A percentile compares a stretch with the other conserved stretches of the same genome.
Conservation (phyloP, 495 filamentous ascomycete genomes). For the Evansstolkia leycettana region DNA sequence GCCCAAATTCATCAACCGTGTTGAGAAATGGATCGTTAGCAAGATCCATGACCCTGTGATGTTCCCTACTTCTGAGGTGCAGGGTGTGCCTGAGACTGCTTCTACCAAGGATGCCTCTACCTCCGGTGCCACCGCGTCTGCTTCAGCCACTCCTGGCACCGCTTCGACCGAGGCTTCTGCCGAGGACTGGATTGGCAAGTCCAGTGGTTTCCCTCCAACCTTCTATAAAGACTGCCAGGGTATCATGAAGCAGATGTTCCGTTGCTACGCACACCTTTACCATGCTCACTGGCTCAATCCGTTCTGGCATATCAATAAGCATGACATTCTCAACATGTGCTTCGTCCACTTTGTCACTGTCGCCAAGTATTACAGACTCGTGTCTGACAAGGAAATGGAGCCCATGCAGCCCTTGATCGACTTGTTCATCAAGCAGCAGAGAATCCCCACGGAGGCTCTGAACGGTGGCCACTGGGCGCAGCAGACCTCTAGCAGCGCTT, state of each 20-base stretch:
- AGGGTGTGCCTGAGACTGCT: slow-evolving; percentile 40
- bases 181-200: slow-evolving; percentile 73
- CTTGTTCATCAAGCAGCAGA: slow-evolving; percentile 73
- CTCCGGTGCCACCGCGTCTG: slow-evolving; percentile 37
- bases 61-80: slow-evolving; percentile 69
- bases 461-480: slow-evolving; percentile 37
- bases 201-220: slow-evolving; percentile 74
- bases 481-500: slow-evolving; percentile 25
- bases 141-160: slow-evolving; percentile 32
- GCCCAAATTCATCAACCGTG: slow-evolving; percentile 77
- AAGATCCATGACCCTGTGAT: slow-evolving; percentile 79
- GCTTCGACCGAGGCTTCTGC: slow-evolving; percentile 27
- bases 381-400: slow-evolving; percentile 75
- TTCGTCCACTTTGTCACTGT: slow-evolving; percentile 90
- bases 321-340: slow-evolving; percentile 86
- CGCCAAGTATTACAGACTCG: slow-evolving; percentile 69
- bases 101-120: slow-evolving; percentile 48
- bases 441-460: slow-evolving; percentile 59
- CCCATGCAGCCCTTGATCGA: slow-evolving; percentile 90
- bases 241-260: slow-evolving; percentile 95
- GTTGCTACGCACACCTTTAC: slow-evolving; percentile 86
- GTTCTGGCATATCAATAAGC: slow-evolving; percentile 71
- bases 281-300: slow-evolving; percentile 73
- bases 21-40: slow-evolving; percentile 86
- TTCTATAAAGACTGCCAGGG: slow-evolving; percentile 79